Evolutionary conservation across 495 filamentous ascomycete genomes (phyloP).

Genomic region (Penicillium coprophilum): DNA sequence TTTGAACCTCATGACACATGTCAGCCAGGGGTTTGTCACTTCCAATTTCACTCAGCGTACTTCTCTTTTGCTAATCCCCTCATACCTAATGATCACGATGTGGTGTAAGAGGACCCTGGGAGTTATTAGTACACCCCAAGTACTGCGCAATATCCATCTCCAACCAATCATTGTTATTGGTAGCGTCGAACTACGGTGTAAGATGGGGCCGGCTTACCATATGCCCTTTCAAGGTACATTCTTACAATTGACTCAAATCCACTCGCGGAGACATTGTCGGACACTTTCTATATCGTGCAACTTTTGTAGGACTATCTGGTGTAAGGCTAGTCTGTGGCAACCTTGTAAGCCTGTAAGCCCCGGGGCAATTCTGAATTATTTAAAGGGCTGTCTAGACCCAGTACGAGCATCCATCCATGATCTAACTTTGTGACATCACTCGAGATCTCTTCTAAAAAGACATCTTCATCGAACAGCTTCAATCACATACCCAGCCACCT

Average conservation of each 20-base stretch:
- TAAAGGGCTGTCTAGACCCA: background rate
- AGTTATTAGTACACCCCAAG: too few species aligned
- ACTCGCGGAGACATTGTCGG: slow-evolving; percentile 34
- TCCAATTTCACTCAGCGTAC: background rate
- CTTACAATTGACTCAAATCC: background rate
- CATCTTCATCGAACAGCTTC: background rate
- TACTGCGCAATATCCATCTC: background rate
- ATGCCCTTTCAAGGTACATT: background rate
- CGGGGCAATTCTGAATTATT: background rate
- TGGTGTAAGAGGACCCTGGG: background rate
- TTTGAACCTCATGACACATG: rapidly evolving
- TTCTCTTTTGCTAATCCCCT: background rate
- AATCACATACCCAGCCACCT: background rate
- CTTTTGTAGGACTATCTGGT: background rate
- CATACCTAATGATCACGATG: slow-evolving; percentile 11
- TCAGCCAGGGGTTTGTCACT: background rate
- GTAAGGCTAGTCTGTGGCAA: background rate
- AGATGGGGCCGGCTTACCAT: background rate
- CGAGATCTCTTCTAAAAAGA: background rate
- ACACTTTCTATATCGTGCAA: slow-evolving; percentile 22
- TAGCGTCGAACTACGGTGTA: background rate
- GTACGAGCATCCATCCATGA: background rate
- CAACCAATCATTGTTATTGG: background rate
- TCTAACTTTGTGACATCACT: background rate
- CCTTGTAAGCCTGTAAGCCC: too few species aligned